Base-by-base conservation (phyloP, 1,284 basidiomycete species). In the Lignosus rhinocerotis region DNA sequence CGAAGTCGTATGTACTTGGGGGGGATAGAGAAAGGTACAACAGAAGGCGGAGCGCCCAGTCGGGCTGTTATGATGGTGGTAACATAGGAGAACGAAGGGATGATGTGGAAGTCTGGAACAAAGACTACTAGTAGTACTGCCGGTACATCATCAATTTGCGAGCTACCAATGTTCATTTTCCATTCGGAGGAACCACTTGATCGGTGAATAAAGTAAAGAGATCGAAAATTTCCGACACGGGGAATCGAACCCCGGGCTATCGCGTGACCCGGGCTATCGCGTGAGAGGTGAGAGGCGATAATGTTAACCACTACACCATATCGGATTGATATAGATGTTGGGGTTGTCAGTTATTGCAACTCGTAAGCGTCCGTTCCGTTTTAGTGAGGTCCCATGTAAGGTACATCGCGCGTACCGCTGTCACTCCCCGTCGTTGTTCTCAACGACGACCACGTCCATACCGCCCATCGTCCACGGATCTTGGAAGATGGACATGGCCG, bases 261-360 rank as follows among this genome's bases (percentile, higher is more conserved):
- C 36, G 36, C 36, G 36, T 39, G 25, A 25, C 58, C 58, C 57
- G 57, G 57, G 58, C 58, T 39, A 39, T 39, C 36, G 36, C 36
- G 36, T 39, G 25, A 25, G n/a, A n/a, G n/a, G n/a, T n/a, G 59
- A 60, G 59, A 60, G 59, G 55, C 59, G 55, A 60, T 60, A 60
- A 60, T 60, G 55, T 61, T 58, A 58, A 53, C 59, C 59, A 57
- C 59, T 57, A 61, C 55, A 58, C 59, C 59, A 61, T 61, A 61
- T 57, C 55, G 55, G 59, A 61, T 9, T 51, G 17, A 17, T 9
- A 42, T 9, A 25, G 11, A 6, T n/a, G 11, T 6, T 42, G 9
- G 7, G 12, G 25, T 14, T 38, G 19, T 7, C 31, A 43, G 31
- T 36, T 7, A 36, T 36, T n/a, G n/a, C n/a, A n/a, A n/a, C n/a